Conservation (phyloP, 2,329 filamentous ascomycete species). For the Gaeumannomyces tritici region DNA sequence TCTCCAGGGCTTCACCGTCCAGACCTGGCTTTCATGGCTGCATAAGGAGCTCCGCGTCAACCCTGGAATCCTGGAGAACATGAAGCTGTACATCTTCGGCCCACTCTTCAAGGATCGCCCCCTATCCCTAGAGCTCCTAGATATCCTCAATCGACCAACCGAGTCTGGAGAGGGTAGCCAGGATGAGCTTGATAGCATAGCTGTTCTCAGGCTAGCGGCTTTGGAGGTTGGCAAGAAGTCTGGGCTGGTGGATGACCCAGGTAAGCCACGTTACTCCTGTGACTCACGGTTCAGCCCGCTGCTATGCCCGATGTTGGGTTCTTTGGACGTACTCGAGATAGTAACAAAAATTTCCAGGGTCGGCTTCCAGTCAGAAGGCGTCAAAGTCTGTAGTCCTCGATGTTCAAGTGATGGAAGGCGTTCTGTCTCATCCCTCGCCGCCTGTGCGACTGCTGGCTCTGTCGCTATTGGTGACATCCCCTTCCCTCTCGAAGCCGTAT, state of each 20-base stretch:
- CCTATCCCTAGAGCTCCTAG: constrained; percentile 47
- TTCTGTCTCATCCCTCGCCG: constrained; percentile 43
- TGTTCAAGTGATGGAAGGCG: constrained; percentile 4
- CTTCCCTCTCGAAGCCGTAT: constrained; percentile 65
- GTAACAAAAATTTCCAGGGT: constrained; percentile 11
- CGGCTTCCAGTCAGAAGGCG: constrained; percentile 5
- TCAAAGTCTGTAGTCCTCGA: constrained; percentile 12
- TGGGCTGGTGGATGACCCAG: constrained; percentile 59
- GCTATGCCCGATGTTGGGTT: neutral
- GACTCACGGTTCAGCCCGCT: neutral
- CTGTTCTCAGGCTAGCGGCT: constrained; percentile 54
- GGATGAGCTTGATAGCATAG: constrained; percentile 37
- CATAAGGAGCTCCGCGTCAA: constrained; percentile 37
- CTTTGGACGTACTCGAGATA: neutral
- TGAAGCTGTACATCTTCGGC: constrained; percentile 56
- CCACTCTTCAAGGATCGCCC: constrained; percentile 51
- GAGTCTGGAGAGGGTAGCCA: constrained; percentile 26
- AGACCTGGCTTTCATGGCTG: constrained; percentile 48
- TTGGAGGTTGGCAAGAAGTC: constrained; percentile 62
- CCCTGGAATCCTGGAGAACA: constrained; percentile 45
- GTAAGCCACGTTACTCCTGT: constrained; percentile 23
- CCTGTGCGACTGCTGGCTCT: constrained; percentile 71
- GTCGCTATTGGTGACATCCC: constrained; percentile 68
- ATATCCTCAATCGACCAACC: constrained; percentile 28
- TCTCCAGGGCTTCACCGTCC: constrained; percentile 25